A percentile compares a stretch with the other conserved stretches of the same genome.
These are phyloP conservation scores for Diplodia seriata DNA, from an alignment of 2,329 filamentous ascomycete genomes.

Conservation along the genomic window DNA sequence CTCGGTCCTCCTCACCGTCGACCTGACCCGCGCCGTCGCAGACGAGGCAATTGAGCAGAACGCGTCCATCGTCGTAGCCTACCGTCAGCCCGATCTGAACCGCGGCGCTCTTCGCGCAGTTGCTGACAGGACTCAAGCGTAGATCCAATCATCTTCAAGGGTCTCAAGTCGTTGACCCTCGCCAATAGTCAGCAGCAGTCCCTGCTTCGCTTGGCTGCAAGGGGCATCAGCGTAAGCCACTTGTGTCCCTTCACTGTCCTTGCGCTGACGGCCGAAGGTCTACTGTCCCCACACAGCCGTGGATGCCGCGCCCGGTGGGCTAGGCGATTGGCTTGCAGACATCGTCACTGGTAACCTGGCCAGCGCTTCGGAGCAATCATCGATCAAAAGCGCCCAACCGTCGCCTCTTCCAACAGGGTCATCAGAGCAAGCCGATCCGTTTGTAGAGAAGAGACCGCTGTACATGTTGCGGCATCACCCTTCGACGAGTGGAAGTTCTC, in stretches of 20 bases:
- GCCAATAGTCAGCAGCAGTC: constrained; percentile 85
- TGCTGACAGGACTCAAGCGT: constrained; percentile 41
- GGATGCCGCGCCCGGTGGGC: constrained; percentile 81
- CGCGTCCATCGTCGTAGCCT: constrained; percentile 83
- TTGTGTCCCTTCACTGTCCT: background rate
- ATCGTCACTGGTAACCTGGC: constrained; percentile 70
- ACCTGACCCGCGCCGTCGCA: constrained; percentile 86
- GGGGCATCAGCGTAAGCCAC: constrained; percentile 74
- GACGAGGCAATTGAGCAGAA: constrained; percentile 83
- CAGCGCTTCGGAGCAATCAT: constrained; percentile 35
- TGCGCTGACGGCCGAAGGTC: constrained; percentile 53
- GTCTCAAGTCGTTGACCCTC: constrained; percentile 85
- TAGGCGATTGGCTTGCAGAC: constrained; percentile 94
- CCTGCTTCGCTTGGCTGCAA: constrained; percentile 79
- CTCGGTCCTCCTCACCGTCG: constrained; percentile 82
- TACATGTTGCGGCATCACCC: constrained; percentile 57
- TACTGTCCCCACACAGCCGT: constrained; percentile 96
- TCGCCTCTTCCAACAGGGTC: constrained; percentile 9
- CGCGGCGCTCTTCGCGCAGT: background rate
- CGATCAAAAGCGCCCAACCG: constrained; percentile 10
- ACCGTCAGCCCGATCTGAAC: constrained; percentile 66
- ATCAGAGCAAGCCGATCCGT: constrained; percentile 35
- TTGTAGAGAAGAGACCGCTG: constrained; percentile 37
- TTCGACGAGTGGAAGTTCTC: constrained; percentile 46
- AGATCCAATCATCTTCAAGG: constrained; percentile 97